Base-by-base conservation (phyloP, 2,329 filamentous ascomycete species). In the Didymella segeticola region DNA sequence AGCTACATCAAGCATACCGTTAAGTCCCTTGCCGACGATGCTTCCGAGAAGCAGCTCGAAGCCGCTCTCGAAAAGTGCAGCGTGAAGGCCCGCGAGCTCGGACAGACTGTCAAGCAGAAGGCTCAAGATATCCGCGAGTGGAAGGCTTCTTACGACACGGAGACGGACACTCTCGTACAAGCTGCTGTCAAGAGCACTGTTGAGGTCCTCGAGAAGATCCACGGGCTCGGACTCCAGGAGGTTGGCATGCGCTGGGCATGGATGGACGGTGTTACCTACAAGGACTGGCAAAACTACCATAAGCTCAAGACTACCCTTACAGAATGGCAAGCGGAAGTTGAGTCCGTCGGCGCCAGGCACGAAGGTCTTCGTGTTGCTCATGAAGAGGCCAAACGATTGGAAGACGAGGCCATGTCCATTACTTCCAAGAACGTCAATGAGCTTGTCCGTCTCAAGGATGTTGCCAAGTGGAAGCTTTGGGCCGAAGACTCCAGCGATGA, bases 251-350 rank as follows among this genome's bases (percentile, higher is more conserved):
- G 78, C 55, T 99, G 95, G 93, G 92, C 93, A 11, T 96, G 91
- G 88, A 95, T 92, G 78, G 92, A 98, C 53, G 91, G 91, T 26
- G 85, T 99, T 57, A 96, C 93, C 1, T 97, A 99, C 81, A 93
- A 96, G 74, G 92, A 99, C 73, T 99, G 95, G 95, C 86, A 89
- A 55, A 95, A 93, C 73, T 99, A 96, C 70, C 92, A 98, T 73
- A 86, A 90, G 55, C 81, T 99, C 53, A 96, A 90, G 78, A 85
- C 84, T 47, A 88, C 89, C 11, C 90, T 97, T 46, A 87, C 89
- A 41, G 86, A 91, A 66, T 97, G 93, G 92, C 89, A 90, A 49
- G 82, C 85, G 29, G 90, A 96, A 63, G 86, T 99, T 41, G 87
- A 91, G 70, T 81, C 86, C 53, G 84, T 93, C 47, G 89, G 91